phyloP scores from a whole-genome alignment of 148 eudicot species.

The Camellia sinensis region DNA sequence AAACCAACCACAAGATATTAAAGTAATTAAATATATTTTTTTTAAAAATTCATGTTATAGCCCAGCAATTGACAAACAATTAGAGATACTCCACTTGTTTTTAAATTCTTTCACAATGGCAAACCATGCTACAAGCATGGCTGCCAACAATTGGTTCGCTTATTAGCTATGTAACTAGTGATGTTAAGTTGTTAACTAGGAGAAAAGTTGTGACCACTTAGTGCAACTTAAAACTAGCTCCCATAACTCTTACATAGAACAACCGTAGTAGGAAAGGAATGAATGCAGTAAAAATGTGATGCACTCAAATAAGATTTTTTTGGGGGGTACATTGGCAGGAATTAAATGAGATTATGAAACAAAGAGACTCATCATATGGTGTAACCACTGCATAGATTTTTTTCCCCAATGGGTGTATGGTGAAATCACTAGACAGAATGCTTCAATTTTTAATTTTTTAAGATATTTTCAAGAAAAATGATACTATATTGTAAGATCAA shows the following conservation, averaged over 20 bases:
- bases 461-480: background rate
- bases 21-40: background rate
- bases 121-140: background rate
- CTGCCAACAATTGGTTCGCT: background rate
- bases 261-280: background rate
- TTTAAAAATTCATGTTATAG: background rate
- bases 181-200: background rate
- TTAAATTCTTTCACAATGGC: background rate
- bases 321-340: background rate
- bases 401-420: background rate
- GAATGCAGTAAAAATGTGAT: background rate
- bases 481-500: background rate
- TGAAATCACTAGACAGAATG: background rate
- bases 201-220: background rate
- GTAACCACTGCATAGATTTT: conserved; percentile 4
- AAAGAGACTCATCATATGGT: background rate
- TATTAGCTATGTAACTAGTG: background rate
- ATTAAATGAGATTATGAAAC: background rate
- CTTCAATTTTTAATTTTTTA: background rate
- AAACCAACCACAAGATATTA: conserved; percentile 3
- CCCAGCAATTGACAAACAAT: background rate
- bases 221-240: background rate
- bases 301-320: background rate
- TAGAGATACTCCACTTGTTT: background rate
- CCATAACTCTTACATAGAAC: background rate